These are phyloP conservation scores for Candida morakotiae DNA, from an alignment of 805 yeast genomes.

Conservation along the genomic window DNA sequence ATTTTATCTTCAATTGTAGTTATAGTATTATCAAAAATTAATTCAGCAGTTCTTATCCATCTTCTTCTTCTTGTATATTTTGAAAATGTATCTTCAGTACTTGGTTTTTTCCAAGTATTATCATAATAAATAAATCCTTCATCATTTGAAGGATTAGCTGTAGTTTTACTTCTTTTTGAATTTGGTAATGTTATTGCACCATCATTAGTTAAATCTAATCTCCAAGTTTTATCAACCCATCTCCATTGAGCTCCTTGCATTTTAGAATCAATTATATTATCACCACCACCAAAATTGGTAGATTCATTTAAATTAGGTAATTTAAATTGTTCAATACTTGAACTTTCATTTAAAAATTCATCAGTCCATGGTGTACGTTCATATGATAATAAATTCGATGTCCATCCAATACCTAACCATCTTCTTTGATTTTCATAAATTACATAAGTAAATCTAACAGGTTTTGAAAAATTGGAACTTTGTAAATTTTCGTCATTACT, in stretches of 20 bases:
- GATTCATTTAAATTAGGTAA: slow-evolving; percentile 58
- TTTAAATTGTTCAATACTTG: slow-evolving; percentile 71
- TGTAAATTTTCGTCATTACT: too few species aligned
- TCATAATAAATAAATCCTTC: slow-evolving; percentile 90
- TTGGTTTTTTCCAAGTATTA: slow-evolving; percentile 90
- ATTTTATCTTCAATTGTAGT: slow-evolving; percentile 4
- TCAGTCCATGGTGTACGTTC: slow-evolving; percentile 98
- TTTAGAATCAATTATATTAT: slow-evolving; percentile 18
- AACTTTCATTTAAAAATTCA: slow-evolving; percentile 83
- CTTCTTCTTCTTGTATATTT: slow-evolving; percentile 92
- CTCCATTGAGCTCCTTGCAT: slow-evolving; percentile 80
- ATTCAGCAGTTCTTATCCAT: slow-evolving; percentile 93
- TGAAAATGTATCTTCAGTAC: slow-evolving; percentile 81
- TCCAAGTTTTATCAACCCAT: slow-evolving; percentile 94
- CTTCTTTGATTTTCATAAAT: slow-evolving; percentile 92
- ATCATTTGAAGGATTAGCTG: slow-evolving; percentile 69
- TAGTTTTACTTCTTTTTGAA: slow-evolving; percentile 49
- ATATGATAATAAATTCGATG: slow-evolving; percentile 81
- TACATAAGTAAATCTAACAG: slow-evolving; percentile 85
- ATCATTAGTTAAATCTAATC: slow-evolving; percentile 82
- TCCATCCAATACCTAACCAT: slow-evolving; percentile 99
- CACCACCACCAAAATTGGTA: not conserved
- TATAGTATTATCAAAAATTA: slow-evolving; percentile 37
- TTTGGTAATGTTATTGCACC: slow-evolving; percentile 74
- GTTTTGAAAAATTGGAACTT: slow-evolving; percentile 24